Conservation (phyloP, 139 green algal genomes). For the Picochlorum sp. region DNA sequence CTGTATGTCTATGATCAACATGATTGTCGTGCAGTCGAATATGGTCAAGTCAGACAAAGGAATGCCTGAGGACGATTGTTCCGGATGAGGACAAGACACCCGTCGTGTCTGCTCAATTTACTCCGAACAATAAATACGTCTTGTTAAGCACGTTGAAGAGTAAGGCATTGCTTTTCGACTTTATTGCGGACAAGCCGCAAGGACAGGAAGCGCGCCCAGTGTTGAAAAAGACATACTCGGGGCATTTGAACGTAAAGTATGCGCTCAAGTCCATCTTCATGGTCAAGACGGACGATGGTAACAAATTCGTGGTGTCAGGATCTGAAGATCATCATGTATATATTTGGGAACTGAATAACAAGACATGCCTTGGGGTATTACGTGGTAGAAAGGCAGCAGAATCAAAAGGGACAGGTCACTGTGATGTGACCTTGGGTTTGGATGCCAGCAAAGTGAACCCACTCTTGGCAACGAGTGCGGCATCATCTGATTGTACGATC, state of each 20-base stretch:
- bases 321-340: conserved; percentile 72
- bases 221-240: conserved; percentile 28
- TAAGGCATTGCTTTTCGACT: conserved; percentile 65
- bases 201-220: conserved; percentile 11
- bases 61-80: conserved; percentile 77
- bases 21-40: conserved; percentile 1
- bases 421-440: conserved; percentile 23
- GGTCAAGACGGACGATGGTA: conserved; percentile 9
- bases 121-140: conserved; percentile 72
- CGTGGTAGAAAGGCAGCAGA: conserved; percentile 21
- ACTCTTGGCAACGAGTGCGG: conserved; percentile 34
- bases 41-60: conserved; percentile 55
- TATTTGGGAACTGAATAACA: conserved; percentile 70
- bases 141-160: conserved; percentile 53
- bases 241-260: conserved; percentile 37
- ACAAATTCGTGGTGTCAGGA: conserved; percentile 61
- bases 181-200: conserved; percentile 3
- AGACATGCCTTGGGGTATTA: conserved; percentile 18
- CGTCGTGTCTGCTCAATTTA: conserved; percentile 70
- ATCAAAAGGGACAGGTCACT: conserved; percentile 41
- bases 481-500: conserved; percentile 49
- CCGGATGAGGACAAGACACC: conserved; percentile 43
- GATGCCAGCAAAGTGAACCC: neutral
- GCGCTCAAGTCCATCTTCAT: conserved; percentile 32
- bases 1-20: conserved; percentile 1